Percentiles rank a stretch among this genome's conserved stretches.
phyloP scores from a whole-genome alignment of 495 filamentous ascomycete genomes.

The Aspergillus sclerotioniger region DNA sequence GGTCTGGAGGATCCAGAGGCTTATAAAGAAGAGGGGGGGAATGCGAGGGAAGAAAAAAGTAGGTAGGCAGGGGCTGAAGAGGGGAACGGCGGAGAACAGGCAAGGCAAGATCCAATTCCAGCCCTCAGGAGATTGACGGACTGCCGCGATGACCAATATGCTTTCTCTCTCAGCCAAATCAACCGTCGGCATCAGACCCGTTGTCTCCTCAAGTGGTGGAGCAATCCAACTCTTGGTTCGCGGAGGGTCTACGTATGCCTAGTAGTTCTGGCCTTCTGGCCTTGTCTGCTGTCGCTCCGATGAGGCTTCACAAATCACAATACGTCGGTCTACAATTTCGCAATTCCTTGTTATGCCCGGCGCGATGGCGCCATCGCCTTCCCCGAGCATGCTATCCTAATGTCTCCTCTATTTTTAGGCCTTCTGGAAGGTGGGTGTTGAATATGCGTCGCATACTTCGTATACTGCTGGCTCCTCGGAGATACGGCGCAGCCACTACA shows the following conservation, averaged over 20 bases:
- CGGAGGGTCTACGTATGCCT: slow-evolving; percentile 17
- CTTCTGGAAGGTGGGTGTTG: not conserved
- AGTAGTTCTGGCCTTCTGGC: too few relatives aligned
- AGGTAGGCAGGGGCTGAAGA: slow-evolving; percentile 9
- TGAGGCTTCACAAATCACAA: not conserved
- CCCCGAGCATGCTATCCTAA: not conserved
- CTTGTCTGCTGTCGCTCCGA: not conserved
- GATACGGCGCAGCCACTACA: not conserved
- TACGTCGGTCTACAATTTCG: not conserved
- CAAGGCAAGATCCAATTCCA: slow-evolving; percentile 1
- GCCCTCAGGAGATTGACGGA: slow-evolving; percentile 15
- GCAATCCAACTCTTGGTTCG: slow-evolving; percentile 14
- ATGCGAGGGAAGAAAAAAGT: not conserved
- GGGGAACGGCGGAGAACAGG: slow-evolving; percentile 2
- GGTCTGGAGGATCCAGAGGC: slow-evolving; percentile 12
- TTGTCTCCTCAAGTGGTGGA: slow-evolving; percentile 18
- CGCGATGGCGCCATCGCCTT: not conserved
- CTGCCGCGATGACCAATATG: slow-evolving; percentile 3
- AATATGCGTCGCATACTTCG: not conserved
- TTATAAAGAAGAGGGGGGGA: slow-evolving; percentile 7
- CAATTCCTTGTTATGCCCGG: not conserved
- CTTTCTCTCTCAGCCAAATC: slow-evolving; percentile 9
- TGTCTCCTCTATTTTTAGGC: not conserved
- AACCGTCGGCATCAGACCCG: not conserved
- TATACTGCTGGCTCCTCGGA: not conserved